phyloP scores from a whole-genome alignment of 192 early-diverging fungal species.

The Gorgonomyces haynaldii region DNA sequence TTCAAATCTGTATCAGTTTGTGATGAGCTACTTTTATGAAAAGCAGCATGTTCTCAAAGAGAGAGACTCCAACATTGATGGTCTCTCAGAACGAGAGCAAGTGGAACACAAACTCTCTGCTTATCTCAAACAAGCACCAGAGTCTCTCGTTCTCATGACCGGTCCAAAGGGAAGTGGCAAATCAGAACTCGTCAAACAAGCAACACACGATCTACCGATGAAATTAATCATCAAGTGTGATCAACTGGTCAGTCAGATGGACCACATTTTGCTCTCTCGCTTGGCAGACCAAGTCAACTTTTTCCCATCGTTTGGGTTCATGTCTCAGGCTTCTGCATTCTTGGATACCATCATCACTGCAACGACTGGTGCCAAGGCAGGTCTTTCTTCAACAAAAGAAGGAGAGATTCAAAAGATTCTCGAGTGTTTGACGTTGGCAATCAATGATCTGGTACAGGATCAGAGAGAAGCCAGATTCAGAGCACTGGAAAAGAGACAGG shows the following conservation, averaged over 20 bases:
- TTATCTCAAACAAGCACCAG: constrained; percentile 42
- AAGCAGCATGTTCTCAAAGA: constrained; percentile 34
- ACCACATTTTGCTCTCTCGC: constrained; percentile 58
- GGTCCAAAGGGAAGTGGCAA: constrained; percentile 84
- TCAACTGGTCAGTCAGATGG: constrained; percentile 59
- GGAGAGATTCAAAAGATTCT: constrained; percentile 76
- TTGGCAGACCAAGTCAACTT: constrained; percentile 82
- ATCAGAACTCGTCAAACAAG: constrained; percentile 59
- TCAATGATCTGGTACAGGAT: too few species aligned
- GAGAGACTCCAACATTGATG: neutral
- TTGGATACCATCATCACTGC: constrained; percentile 78
- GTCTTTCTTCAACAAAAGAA: constrained; percentile 68
- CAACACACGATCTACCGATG: constrained; percentile 39
- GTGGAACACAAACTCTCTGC: constrained; percentile 24
- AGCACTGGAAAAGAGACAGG: constrained; percentile 18
- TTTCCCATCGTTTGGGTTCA: constrained; percentile 67
- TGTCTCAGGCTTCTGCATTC: constrained; percentile 56
- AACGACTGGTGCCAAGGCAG: constrained; percentile 79
- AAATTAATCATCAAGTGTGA: constrained; percentile 72
- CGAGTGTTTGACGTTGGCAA: constrained; percentile 63
- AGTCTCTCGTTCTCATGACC: constrained; percentile 71
- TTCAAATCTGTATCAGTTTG: too few species aligned
- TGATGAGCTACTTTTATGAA: constrained; percentile 47
- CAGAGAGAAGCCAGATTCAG: constrained; percentile 45
- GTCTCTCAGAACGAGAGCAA: constrained; percentile 18